Base-by-base conservation (phyloP, 2,329 filamentous ascomycete genomes). In the Dryadomyces sulphureus region DNA sequence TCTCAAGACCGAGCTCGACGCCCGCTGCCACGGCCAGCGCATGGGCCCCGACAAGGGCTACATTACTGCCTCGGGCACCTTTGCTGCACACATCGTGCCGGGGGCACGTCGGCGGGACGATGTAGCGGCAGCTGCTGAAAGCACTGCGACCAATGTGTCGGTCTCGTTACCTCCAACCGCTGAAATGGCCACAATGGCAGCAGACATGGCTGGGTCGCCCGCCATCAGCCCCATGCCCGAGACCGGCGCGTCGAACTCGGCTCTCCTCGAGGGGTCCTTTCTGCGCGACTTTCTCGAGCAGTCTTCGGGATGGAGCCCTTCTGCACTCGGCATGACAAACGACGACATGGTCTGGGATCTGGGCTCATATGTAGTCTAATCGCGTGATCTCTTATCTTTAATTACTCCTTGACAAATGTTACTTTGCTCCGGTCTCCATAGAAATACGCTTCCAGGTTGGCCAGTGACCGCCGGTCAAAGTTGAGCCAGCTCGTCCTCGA, bases 401-500 rank as follows among this genome's bases (percentile, higher is more conserved):
- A 19, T 27, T 24, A 12, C 19, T 38, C 36, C 19, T 40, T 45
- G 5, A 45, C 43, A 6, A 27, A 36, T 8, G 43, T 34, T 7
- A 45, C 27, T 7, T 32, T 9, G 8, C 8, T 22, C 11, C 17
- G 8, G 43, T 45, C 43, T 7, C 43, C 43, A 38, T 45, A 45
- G 19, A 34, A 45, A 7, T 34, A 45, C 6, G 22, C 11, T 27
- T 45, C 43, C 19, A 45, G 35, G 24, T 45, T 45, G 24, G 9
- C 19, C 17, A 45, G 21, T 5, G 38, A 14, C n/a, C 12, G 11
- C 7, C 50, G 50, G 36, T 59, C 57, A 44, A 59, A 58, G 20
- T 55, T 55, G 2, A 32, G 22, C 57, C 57, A 58, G 38, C 53
- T 59, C 4, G 56, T 57, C 14, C 48, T 49, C 20, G 56, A 58